Conservation (phyloP, 2,329 filamentous ascomycete genomes). For the Fusarium tjaetaba region DNA sequence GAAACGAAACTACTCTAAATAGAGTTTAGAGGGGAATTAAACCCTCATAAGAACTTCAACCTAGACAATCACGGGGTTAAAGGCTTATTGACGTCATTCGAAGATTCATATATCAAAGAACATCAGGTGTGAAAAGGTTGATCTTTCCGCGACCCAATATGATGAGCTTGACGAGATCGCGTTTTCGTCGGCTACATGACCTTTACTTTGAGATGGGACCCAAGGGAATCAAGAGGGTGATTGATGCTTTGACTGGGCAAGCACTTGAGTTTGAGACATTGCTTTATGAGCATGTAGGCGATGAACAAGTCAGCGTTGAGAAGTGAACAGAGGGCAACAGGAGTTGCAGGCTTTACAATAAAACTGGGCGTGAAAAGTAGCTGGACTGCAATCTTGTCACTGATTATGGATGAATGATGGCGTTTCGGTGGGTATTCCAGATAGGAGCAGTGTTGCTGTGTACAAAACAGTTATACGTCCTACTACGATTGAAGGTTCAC, state of each 20-base stretch:
- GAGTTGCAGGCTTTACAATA: neutral
- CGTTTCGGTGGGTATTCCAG: rapidly evolving
- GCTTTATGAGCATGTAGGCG: neutral
- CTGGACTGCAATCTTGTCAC: neutral
- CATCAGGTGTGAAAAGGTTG: neutral
- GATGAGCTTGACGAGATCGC: neutral
- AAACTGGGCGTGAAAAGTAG: neutral
- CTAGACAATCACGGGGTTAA: no score
- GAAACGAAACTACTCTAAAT: no score
- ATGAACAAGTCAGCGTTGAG: neutral
- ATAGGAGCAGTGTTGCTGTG: neutral
- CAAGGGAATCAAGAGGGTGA: neutral
- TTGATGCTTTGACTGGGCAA: neutral
- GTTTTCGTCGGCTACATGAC: no score
- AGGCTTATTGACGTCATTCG: no score
- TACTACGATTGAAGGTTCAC: neutral
- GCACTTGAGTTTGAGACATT: neutral
- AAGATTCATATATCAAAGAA: no score
- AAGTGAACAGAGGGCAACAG: neutral
- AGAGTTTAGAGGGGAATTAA: no score
- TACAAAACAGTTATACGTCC: no score
- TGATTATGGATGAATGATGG: neutral
- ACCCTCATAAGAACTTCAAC: no score
- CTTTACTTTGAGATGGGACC: neutral
- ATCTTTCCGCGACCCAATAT: no score